phyloP scores from a whole-genome alignment of 441 rosid species.

The Croton setiger region DNA sequence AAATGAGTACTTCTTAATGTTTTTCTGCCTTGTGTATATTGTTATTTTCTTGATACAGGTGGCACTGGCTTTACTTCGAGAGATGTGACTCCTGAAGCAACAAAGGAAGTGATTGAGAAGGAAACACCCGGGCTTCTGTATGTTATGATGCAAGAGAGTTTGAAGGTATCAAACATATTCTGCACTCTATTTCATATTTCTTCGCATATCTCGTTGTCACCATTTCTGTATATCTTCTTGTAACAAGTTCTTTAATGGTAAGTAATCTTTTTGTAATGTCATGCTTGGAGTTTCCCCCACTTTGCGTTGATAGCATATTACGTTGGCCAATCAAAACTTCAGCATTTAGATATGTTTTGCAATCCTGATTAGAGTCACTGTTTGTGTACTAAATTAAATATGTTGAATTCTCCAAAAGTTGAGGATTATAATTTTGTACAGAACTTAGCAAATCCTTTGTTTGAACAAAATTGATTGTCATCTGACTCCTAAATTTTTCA shows the following conservation, averaged over 20 bases:
- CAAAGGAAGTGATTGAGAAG: conserved; percentile 74
- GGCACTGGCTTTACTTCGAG: conserved; percentile 96
- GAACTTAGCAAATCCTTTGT: background rate
- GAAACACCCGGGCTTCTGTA: conserved; percentile 88
- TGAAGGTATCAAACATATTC: conserved; percentile 51
- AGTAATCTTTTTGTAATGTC: no score
- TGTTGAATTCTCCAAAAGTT: background rate
- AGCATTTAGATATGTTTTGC: background rate
- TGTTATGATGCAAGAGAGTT: conserved; percentile 96
- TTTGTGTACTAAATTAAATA: background rate
- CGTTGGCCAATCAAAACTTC: background rate
- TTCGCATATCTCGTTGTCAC: background rate
- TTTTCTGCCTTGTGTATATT: conserved; percentile 6
- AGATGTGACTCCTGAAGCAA: conserved; percentile 98
- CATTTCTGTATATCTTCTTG: background rate
- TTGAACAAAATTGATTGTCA: background rate
- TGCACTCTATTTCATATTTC: background rate
- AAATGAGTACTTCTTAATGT: background rate
- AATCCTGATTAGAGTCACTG: background rate
- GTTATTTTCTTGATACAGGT: conserved; percentile 40
- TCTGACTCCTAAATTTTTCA: background rate
- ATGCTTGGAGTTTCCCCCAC: no score
- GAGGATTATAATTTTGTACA: background rate
- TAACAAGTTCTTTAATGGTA: background rate
- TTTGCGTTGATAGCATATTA: background rate